phyloP scores from a whole-genome alignment of 1,284 basidiomycete species.

The Fomitopsis palustris region DNA sequence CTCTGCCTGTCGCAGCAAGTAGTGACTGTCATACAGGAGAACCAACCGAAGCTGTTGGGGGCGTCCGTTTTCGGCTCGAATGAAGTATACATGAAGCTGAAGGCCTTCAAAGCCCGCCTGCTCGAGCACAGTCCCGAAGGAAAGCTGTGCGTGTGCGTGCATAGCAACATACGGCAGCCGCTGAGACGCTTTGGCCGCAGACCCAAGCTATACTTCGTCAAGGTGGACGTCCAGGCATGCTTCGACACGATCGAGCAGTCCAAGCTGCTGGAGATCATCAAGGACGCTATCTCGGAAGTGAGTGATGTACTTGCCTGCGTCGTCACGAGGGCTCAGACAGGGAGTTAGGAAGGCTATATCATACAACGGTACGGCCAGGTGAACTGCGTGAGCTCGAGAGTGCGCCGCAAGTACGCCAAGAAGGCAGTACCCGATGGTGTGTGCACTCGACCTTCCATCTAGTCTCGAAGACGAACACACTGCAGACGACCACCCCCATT shows the following conservation, averaged over 20 bases:
- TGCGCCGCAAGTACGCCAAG: constrained; percentile 54
- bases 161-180: background rate
- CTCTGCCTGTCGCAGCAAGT: background rate
- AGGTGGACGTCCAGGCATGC: constrained; percentile 92
- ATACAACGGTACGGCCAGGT: constrained; percentile 67
- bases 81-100: constrained; percentile 76
- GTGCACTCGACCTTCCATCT: background rate
- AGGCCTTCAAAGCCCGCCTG: constrained; percentile 63
- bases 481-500: constrained; percentile 70
- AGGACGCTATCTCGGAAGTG: constrained; percentile 72
- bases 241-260: constrained; percentile 96
- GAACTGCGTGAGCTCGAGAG: constrained; percentile 43
- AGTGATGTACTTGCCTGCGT: background rate
- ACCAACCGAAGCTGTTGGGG: constrained; percentile 64
- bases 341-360: constrained; percentile 55
- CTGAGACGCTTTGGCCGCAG: constrained; percentile 35
- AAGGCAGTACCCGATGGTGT: constrained; percentile 68
- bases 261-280: constrained; percentile 79
- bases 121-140: constrained; percentile 33
- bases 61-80: constrained; percentile 82
- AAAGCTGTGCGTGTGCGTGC: constrained; percentile 45
- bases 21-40: constrained; percentile 41
- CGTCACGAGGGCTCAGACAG: background rate
- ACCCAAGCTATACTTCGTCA: constrained; percentile 90
- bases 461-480: too few relatives aligned